Base-by-base conservation (phyloP, 2,329 filamentous ascomycete genomes). In the Pseudogymnoascus sp. region DNA sequence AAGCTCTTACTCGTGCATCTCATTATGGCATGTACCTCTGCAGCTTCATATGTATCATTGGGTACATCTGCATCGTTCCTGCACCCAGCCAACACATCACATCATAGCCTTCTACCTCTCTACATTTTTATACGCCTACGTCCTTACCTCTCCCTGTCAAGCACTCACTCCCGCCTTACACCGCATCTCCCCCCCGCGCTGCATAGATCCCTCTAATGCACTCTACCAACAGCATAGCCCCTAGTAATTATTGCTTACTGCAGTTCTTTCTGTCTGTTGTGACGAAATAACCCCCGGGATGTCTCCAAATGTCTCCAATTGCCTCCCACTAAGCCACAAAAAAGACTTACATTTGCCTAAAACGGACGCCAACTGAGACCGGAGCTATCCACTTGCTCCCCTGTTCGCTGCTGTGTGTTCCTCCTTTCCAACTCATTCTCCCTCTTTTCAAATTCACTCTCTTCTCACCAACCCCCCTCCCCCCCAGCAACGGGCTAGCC, bases 61-160 rank as follows among this genome's bases (percentile, higher is more conserved):
- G 4, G 42, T 48, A 27, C 21, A 13, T 21, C 21, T 48, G 42
- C 42, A 52, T n/a, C 4, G 18, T 25, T 48, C 42, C 42, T 48
- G 42, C 45, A 52, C 45, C 27, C 45, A 31, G 45, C 45, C 27
- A 52, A 52, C 45, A 52, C 45, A 31, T 31, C 45, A 52, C 45
- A 31, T 52, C 45, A 31, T 31, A 52, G 42, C 45, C 10, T 6
- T 40, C 37, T 40, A 25, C 39, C 5, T 15, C 15, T 21, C 15
- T 12, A 2, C 8, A 9, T 40, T 3, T 40, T 21, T 15, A 36
- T 36, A 12, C 35, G 12, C 35, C 35, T 13, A 36, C 13, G 35
- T 5, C 13, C 10, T 5, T 36, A 10, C 18, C 4, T 25, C 4
- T 25, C 4, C 5, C 21, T 31, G 12, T 15, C n/a, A 52, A 52